These are phyloP conservation scores for Nepenthes mirabilis DNA, from an alignment of 148 eudicot species.

Conservation along the genomic window DNA sequence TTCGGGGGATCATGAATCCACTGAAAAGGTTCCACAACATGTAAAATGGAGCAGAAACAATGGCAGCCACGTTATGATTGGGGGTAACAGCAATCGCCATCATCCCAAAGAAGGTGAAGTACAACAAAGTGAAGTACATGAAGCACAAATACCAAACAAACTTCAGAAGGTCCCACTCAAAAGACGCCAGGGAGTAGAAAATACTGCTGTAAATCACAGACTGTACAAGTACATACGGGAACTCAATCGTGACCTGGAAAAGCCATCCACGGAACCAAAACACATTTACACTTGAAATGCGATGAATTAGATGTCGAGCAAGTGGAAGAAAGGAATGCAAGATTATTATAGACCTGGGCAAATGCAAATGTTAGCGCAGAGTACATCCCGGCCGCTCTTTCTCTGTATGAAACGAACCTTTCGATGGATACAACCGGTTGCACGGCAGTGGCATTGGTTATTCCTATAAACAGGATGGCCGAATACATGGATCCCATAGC, in stretches of 20 bases:
- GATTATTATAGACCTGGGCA: slow-evolving; percentile 42
- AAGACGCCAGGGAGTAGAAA: slow-evolving; percentile 78
- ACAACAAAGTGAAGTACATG: slow-evolving; percentile 70
- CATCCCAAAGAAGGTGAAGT: slow-evolving; percentile 91
- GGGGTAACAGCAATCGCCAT: slow-evolving; percentile 77
- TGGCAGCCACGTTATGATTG: slow-evolving; percentile 77
- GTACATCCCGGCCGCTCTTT: slow-evolving; percentile 92
- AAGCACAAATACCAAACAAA: slow-evolving; percentile 60
- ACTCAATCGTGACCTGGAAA: slow-evolving; percentile 63
- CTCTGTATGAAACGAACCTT: slow-evolving; percentile 75
- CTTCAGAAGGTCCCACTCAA: slow-evolving; percentile 49
- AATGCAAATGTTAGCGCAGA: slow-evolving; percentile 80
- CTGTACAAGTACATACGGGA: slow-evolving; percentile 75
- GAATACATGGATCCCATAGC: slow-evolving; percentile 98
- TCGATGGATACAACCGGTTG: slow-evolving; percentile 83
- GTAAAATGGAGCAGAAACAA: slow-evolving; percentile 76
- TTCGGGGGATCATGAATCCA: slow-evolving; percentile 75
- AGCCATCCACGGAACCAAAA: not conserved
- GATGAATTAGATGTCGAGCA: no score
- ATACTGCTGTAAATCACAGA: slow-evolving; percentile 64
- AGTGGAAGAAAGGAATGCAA: not conserved
- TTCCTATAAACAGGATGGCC: slow-evolving; percentile 81
- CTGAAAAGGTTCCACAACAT: slow-evolving; percentile 97
- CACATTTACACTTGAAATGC: not conserved
- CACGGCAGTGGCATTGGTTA: slow-evolving; percentile 74